These are phyloP conservation scores for Rubroshorea leprosula DNA, from an alignment of 345 rosid species.

Conservation along the genomic window DNA sequence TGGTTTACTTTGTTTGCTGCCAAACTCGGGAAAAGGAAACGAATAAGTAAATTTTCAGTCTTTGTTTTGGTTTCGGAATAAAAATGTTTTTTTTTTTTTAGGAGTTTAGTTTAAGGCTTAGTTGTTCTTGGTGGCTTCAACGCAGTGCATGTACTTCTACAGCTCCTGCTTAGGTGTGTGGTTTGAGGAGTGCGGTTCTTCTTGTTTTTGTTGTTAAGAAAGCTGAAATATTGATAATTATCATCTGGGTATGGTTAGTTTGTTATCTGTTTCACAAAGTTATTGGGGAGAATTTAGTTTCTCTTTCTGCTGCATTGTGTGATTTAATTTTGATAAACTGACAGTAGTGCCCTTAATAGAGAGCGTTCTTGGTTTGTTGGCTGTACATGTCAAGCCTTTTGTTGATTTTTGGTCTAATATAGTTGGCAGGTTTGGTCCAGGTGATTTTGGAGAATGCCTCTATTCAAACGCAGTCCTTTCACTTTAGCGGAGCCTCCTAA, in stretches of 20 bases:
- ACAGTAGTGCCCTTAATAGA: no score
- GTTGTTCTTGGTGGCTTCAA: background rate
- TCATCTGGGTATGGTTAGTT: no score
- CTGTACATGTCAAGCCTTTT: background rate
- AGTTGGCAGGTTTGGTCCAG: slow-evolving; percentile 9
- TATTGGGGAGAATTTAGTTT: no score
- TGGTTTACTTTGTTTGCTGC: slow-evolving; percentile 1
- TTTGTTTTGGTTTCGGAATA: background rate
- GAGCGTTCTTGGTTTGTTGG: slow-evolving; percentile 15
- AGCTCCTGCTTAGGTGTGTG: no score
- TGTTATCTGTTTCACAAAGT: no score
- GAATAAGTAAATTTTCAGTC: background rate
- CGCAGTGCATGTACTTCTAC: no score
- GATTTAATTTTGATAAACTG: no score
- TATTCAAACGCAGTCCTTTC: slow-evolving; percentile 66
- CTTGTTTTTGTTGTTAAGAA: no score
- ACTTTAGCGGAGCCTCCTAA: slow-evolving; percentile 52
- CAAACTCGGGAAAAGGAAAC: no score
- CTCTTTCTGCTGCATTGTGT: no score
- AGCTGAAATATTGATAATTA: no score
- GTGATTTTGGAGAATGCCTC: slow-evolving; percentile 54
- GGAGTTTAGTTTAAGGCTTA: no score
- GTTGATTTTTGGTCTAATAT: background rate
- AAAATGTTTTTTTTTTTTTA: background rate
- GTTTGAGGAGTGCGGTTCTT: background rate